Conservation (phyloP, 2,329 filamentous ascomycete genomes). For the Knoxdaviesia proteae region DNA sequence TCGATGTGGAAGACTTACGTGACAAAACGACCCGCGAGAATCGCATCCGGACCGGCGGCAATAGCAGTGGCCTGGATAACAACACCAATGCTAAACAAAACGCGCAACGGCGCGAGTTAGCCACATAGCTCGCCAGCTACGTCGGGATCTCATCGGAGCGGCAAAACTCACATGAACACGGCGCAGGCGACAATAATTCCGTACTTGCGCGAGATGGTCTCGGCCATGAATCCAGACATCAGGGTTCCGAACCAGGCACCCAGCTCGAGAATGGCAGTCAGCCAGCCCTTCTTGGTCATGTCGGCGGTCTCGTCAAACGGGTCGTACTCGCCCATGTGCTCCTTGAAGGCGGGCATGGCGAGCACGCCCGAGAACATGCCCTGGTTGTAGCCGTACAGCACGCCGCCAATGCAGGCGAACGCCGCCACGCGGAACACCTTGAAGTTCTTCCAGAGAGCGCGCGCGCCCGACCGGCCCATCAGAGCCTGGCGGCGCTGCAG, state of each 20-base stretch:
- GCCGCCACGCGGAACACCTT: conserved; percentile 38
- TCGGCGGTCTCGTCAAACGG: conserved; percentile 20
- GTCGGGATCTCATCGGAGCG: background rate
- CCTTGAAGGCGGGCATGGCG: conserved; percentile 31
- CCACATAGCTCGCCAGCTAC: background rate
- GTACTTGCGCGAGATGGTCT: conserved; percentile 47
- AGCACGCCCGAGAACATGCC: conserved; percentile 56
- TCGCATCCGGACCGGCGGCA: conserved; percentile 30
- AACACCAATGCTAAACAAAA: conserved; percentile 29
- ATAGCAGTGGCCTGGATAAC: conserved; percentile 45
- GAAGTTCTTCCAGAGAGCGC: conserved; percentile 35
- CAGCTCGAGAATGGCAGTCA: conserved; percentile 50
- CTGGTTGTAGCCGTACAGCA: conserved; percentile 53
- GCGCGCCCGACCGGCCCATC: conserved; percentile 29
- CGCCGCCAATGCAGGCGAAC: conserved; percentile 41
- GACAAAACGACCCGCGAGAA: conserved; percentile 48
- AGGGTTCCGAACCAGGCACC: conserved; percentile 60
- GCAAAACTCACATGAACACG: conserved; percentile 18
- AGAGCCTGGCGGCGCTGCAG: conserved; percentile 28
- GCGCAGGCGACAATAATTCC: conserved; percentile 45
- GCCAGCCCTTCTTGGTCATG: conserved; percentile 35
- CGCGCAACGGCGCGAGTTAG: background rate
- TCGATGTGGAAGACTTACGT: background rate
- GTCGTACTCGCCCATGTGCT: conserved; percentile 34
- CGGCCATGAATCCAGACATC: conserved; percentile 50